A percentile compares a stretch with the other conserved stretches of the same genome.
Evolutionary conservation across 768 basidiomycete genomes (phyloP).

Genomic region (Russula olivacea): DNA sequence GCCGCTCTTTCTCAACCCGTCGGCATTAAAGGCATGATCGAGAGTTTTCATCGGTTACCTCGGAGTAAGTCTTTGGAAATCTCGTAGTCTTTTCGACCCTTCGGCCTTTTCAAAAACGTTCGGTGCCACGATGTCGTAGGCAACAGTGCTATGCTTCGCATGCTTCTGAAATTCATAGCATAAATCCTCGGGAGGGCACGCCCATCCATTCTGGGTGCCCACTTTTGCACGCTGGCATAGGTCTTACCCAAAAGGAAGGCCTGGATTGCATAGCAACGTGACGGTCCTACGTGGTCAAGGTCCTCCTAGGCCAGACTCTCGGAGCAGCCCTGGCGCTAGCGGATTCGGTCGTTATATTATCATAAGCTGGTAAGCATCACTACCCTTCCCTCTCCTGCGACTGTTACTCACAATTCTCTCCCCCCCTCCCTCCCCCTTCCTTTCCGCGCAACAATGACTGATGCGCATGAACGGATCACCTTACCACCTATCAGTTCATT

Average conservation of each 20-base stretch:
- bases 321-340: conserved; percentile 10
- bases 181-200: conserved; percentile 21
- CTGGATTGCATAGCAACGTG: conserved; percentile 21
- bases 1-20: conserved; percentile 23
- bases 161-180: conserved; percentile 22
- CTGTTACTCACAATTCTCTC: conserved; percentile 2
- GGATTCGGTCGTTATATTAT: conserved; percentile 14
- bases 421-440: background rate
- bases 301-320: conserved; percentile 9
- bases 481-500: conserved; percentile 20
- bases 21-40: conserved; percentile 22
- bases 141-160: conserved; percentile 17
- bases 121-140: conserved; percentile 20
- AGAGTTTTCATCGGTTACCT: conserved; percentile 19
- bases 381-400: conserved; percentile 5
- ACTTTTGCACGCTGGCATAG: conserved; percentile 23
- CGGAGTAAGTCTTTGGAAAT: conserved; percentile 20
- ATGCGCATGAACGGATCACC: conserved; percentile 22
- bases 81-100: conserved; percentile 13
- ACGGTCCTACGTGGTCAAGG: conserved; percentile 22
- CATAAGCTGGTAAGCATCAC: conserved; percentile 11
- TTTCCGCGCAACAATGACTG: conserved; percentile 16
- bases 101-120: conserved; percentile 10
- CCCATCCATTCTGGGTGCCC: conserved; percentile 14
- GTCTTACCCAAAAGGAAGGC: conserved; percentile 21